Evolutionary conservation across 2,329 filamentous ascomycete species (phyloP).

Genomic region (Aurifilum marmelostoma): DNA sequence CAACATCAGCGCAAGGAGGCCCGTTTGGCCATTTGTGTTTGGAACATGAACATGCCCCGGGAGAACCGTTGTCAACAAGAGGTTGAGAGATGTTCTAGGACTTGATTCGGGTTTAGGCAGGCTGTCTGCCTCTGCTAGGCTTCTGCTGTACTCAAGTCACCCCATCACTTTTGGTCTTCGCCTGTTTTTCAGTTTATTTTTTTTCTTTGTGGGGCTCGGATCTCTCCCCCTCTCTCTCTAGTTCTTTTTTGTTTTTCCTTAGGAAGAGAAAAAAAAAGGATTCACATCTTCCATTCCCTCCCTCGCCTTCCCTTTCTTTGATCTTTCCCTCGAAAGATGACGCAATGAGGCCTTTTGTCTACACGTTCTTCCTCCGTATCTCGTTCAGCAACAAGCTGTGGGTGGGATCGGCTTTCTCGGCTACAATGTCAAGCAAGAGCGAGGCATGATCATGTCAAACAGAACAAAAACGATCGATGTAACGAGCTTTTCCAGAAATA

Average conservation of each 20-base stretch:
- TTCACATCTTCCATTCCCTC: too few relatives aligned
- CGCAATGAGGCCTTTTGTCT: neutral
- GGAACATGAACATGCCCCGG: slow-evolving; percentile 1
- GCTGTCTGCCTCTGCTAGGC: neutral
- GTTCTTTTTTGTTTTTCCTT: too few relatives aligned
- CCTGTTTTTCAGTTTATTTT: neutral
- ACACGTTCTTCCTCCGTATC: neutral
- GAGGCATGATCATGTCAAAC: slow-evolving; percentile 25
- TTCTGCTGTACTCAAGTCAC: neutral
- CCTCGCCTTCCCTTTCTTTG: too few relatives aligned
- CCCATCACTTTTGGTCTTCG: neutral
- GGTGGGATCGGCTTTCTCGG: slow-evolving; percentile 18
- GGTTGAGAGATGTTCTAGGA: neutral
- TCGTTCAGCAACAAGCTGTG: slow-evolving; percentile 14
- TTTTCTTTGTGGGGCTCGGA: neutral
- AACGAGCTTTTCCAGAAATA: slow-evolving; percentile 20
- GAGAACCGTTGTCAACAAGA: neutral
- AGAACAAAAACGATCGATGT: slow-evolving; percentile 27
- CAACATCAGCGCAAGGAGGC: slow-evolving; percentile 7
- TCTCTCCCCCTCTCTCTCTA: neutral
- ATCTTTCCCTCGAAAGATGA: neutral
- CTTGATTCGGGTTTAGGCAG: neutral
- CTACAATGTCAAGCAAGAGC: slow-evolving; percentile 7
- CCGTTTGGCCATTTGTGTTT: slow-evolving; percentile 4
- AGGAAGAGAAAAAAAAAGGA: too few relatives aligned